Evolutionary conservation across 1,139 yeast species (phyloP), one percentile per base, ranked within the genome.

Genomic region (Meyerozyma guilliermondii): DNA sequence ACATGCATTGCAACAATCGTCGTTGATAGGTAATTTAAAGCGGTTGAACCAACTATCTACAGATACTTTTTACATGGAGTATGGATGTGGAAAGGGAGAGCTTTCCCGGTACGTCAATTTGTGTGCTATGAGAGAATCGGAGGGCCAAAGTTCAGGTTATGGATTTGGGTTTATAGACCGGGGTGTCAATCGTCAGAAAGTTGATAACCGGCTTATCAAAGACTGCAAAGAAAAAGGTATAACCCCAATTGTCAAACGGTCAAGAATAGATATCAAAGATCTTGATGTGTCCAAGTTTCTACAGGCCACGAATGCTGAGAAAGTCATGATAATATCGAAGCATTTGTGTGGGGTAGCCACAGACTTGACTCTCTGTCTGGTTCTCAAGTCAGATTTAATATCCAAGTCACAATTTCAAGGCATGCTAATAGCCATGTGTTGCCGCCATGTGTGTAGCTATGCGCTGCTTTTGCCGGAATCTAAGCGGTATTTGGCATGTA

Each of bases 321-420:
- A 50, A 3, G 60, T 76, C 30, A 81, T 83, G 10, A 87, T 82
- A 2, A 79, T 88, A 2, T 87, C 96, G 3, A 89, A 89, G 59
- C 97, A 89, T 63, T 65, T 89, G 37, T 89, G 97, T 64, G 97
- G 97, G 7, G 95, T 86, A 5, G 97, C 97, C 1, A 89, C 97
- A 0, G 97, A 89, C 58, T 66, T 89, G 40, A 85, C 96, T 0
- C 62, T 89, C 33, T 73, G 81, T 50, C 85, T 89, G 66, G 58
- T 87, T 2, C 48, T 72, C 26, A 81, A 80, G 45, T 74, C 79
- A 22, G 24, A 48, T 35, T 52, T 6, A 35, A 28, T 29, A 3
- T 10, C 18, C 41, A 27, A 36, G 39, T 38, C 35, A 43, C 46
- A 20, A 59, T 39, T 41, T 28, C 26, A 41, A 14, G 29, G 34